Conservation (phyloP, 2,329 filamentous ascomycete genomes). For the Tolypocladium amazonense region DNA sequence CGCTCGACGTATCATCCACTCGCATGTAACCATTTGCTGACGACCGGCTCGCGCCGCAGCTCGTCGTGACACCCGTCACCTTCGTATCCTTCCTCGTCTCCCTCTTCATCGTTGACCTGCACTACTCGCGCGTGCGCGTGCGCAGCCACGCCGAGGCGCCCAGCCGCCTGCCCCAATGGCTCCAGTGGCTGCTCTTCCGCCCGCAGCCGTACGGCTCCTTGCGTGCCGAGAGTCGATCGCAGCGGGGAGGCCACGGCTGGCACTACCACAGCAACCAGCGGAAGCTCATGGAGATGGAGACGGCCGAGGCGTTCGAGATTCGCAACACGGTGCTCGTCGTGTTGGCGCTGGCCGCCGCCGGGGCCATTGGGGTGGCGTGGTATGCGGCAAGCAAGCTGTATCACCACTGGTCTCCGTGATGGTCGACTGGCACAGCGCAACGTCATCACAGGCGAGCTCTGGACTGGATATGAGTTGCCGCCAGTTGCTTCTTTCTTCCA, state of each 20-base stretch:
- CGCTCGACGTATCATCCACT: background rate
- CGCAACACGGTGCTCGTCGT: slow-evolving; percentile 40
- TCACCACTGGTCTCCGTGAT: background rate
- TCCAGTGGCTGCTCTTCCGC: slow-evolving; percentile 29
- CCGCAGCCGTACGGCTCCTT: slow-evolving; percentile 25
- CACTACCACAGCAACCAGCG: slow-evolving; percentile 47
- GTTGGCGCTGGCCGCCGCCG: slow-evolving; percentile 24
- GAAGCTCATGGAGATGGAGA: slow-evolving; percentile 51
- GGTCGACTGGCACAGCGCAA: background rate
- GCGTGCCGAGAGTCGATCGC: slow-evolving; percentile 3
- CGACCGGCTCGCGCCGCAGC: slow-evolving; percentile 13
- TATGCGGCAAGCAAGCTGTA: background rate
- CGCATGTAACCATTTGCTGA: background rate
- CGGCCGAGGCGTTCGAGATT: slow-evolving; percentile 53
- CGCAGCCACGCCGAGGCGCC: slow-evolving; percentile 21
- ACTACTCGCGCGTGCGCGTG: slow-evolving; percentile 40
- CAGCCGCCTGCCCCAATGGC: slow-evolving; percentile 25
- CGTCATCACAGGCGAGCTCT: background rate
- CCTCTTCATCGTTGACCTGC: slow-evolving; percentile 50
- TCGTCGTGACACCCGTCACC: slow-evolving; percentile 51
- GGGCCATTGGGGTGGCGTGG: background rate
- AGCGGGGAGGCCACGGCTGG: slow-evolving; percentile 11
- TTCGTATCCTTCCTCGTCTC: slow-evolving; percentile 57
- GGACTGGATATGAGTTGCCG: background rate
- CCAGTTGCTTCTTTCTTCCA: background rate